Conservation (phyloP, 768 basidiomycete genomes). For the Kwoniella pini region DNA sequence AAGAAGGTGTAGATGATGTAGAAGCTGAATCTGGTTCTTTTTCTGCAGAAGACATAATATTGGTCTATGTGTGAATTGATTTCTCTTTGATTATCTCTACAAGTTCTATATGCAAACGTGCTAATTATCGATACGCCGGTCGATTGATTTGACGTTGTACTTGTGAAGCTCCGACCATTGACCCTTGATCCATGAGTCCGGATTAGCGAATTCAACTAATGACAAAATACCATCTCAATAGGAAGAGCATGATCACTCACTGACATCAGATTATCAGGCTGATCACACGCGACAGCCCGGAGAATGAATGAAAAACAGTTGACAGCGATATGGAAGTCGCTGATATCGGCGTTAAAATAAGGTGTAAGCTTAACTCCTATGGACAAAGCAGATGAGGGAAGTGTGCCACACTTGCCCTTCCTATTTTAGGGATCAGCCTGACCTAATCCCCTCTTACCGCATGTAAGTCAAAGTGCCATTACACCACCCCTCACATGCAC, state of each 20-base stretch:
- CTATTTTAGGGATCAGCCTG: no score
- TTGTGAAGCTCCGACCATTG: no score
- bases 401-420: constrained; percentile 11
- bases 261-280: background rate
- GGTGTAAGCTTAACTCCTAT: background rate
- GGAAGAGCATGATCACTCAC: background rate
- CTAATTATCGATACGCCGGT: no score
- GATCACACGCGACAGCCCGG: background rate
- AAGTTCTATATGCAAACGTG: no score
- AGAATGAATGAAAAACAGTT: background rate
- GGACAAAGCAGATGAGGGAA: background rate
- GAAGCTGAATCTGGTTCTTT: no score
- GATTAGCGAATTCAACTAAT: background rate
- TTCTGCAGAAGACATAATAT: constrained; percentile 4
- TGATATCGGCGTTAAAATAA: constrained; percentile 7
- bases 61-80: no score
- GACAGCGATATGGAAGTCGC: background rate
- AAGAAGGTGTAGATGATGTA: background rate
- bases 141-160: no score
- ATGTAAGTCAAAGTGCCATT: background rate
- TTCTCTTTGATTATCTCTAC: no score
- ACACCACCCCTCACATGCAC: no score
- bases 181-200: no score
- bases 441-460: background rate
- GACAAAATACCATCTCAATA: background rate